Conservation (phyloP, 148 eudicot genomes). For the Fagopyrum esculentum region DNA sequence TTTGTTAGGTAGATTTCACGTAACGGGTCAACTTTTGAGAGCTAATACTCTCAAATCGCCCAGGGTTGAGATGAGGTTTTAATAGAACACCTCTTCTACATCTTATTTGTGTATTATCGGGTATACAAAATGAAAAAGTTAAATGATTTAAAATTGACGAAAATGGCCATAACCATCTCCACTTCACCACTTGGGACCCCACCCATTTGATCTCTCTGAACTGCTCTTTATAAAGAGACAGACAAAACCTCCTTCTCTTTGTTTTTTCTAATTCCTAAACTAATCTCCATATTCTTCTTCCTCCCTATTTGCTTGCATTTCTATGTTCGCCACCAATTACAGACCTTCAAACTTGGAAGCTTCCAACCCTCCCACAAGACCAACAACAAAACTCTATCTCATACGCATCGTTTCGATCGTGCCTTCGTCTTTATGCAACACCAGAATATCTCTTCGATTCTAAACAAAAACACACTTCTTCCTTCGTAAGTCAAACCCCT, state of each 20-base stretch:
- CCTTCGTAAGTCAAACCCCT: slow-evolving; percentile 3
- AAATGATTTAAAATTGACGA: neutral
- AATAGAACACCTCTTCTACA: too few species aligned
- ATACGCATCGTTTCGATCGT: slow-evolving; percentile 1
- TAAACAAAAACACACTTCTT: neutral
- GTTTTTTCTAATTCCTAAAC: neutral
- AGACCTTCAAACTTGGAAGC: neutral
- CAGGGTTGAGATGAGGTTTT: too few species aligned
- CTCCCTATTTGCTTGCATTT: neutral
- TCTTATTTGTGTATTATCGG: too few species aligned
- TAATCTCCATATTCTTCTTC: neutral
- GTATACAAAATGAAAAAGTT: too few species aligned
- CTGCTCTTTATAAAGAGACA: neutral
- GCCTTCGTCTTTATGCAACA: neutral
- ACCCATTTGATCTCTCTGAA: neutral
- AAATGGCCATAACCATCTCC: neutral
- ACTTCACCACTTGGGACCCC: neutral
- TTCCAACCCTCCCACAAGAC: neutral
- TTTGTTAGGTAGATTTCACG: too few species aligned
- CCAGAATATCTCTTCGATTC: neutral
- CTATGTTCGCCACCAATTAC: neutral
- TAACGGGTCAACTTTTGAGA: too few species aligned
- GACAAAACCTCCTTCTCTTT: neutral
- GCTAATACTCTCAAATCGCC: too few species aligned
- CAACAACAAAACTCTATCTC: neutral